Evolutionary conservation across 169 alveolate species (phyloP).

Genomic region (Fabrea salina): DNA sequence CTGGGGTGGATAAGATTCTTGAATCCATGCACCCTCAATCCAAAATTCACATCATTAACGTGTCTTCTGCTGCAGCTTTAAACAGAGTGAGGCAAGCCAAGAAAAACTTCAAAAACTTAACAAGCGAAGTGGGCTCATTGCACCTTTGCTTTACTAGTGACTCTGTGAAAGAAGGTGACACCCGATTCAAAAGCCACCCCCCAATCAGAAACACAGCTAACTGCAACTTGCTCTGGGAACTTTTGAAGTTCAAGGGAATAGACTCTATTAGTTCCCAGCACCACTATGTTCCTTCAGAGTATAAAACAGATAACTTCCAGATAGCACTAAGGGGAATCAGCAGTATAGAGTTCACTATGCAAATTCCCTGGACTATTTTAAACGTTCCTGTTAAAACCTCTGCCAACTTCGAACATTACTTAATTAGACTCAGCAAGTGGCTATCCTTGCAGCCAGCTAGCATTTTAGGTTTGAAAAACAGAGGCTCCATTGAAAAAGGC

Average conservation of each 20-base stretch:
- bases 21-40: neutral
- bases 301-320: conserved; percentile 34
- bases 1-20: conserved; percentile 23
- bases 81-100: conserved; percentile 1
- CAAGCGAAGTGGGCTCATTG: neutral
- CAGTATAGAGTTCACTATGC: conserved; percentile 32
- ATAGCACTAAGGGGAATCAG: conserved; percentile 36
- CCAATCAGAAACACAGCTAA: conserved; percentile 32
- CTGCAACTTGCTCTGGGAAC: neutral
- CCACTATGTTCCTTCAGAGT: neutral
- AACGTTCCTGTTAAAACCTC: neutral
- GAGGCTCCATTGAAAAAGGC: conserved; percentile 38
- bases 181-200: conserved; percentile 14
- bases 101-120: neutral
- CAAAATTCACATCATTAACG: conserved; percentile 1
- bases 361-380: conserved; percentile 31
- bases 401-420: neutral
- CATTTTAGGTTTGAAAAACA: conserved; percentile 7
- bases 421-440: conserved; percentile 24
- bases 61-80: conserved; percentile 16
- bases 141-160: neutral
- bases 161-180: neutral
- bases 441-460: conserved; percentile 32
- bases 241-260: conserved; percentile 21
- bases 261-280: conserved; percentile 31